These are phyloP conservation scores for Penicillium desertorum DNA, from an alignment of 495 filamentous ascomycete species.

Conservation along the genomic window DNA sequence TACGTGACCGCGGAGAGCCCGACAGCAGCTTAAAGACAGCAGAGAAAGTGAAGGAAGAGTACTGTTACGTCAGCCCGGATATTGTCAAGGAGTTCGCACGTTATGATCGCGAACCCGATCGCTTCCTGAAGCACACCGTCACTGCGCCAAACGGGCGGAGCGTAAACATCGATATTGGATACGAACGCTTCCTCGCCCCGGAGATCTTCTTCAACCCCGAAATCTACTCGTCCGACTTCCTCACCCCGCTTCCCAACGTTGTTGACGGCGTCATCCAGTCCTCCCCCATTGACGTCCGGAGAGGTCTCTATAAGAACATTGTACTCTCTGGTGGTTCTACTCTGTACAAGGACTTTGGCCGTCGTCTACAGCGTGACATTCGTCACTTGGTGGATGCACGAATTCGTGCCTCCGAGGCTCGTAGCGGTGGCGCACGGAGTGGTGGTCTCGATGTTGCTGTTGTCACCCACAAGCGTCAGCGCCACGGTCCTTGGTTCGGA, in stretches of 20 bases:
- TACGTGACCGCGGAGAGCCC: slow-evolving; percentile 93
- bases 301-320: slow-evolving; percentile 99
- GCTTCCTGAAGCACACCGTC: slow-evolving; percentile 85
- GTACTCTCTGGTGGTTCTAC: slow-evolving; percentile 96
- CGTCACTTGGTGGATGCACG: slow-evolving; percentile 90
- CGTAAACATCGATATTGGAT: slow-evolving; percentile 87
- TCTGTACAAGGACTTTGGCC: slow-evolving; percentile 95
- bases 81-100: slow-evolving; percentile 96
- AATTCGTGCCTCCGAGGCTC: slow-evolving; percentile 85
- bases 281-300: slow-evolving; percentile 93
- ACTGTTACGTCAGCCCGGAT: slow-evolving; percentile 96
- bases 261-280: slow-evolving; percentile 97
- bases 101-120: slow-evolving; percentile 87
- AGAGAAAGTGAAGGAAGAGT: slow-evolving; percentile 95
- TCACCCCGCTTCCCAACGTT: slow-evolving; percentile 89
- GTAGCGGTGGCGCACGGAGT: slow-evolving; percentile 75
- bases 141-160: slow-evolving; percentile 82
- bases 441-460: slow-evolving; percentile 94
- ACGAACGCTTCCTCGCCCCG: slow-evolving; percentile 95
- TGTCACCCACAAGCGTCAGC: slow-evolving; percentile 92
- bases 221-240: slow-evolving; percentile 97
- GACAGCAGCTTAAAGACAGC: slow-evolving; percentile 97
- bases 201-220: slow-evolving; percentile 99
- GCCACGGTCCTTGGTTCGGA: slow-evolving; percentile 97
- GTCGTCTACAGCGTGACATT: slow-evolving; percentile 93